Percentiles rank a stretch among this genome's conserved stretches.
phyloP scores from a whole-genome alignment of 1,139 yeast genomes.

The Nakaseomyces sp. region DNA sequence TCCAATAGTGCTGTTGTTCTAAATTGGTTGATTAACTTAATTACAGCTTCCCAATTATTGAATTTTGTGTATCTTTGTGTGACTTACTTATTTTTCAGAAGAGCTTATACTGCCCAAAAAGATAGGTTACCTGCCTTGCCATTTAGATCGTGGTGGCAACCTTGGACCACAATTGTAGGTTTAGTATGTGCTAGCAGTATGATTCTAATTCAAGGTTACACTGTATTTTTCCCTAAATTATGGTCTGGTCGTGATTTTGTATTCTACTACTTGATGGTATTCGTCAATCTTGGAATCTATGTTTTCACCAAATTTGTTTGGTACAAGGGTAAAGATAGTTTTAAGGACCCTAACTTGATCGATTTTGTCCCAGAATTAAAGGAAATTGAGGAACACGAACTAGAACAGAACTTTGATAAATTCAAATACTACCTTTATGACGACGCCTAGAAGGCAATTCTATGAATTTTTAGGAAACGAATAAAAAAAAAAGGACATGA shows the following conservation, averaged over 20 bases:
- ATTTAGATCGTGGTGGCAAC: slow-evolving; percentile 48
- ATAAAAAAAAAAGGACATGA: not conserved
- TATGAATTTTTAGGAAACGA: not conserved
- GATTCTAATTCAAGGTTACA: slow-evolving; percentile 59
- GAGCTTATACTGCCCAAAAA: slow-evolving; percentile 53
- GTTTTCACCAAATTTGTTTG: slow-evolving; percentile 49
- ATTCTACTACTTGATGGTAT: slow-evolving; percentile 60
- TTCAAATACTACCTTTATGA: slow-evolving; percentile 15
- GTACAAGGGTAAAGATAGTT: slow-evolving; percentile 37
- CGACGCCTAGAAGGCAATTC: slow-evolving; percentile 4
- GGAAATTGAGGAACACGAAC: slow-evolving; percentile 52
- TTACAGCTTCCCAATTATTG: slow-evolving; percentile 72
- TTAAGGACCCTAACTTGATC: slow-evolving; percentile 43
- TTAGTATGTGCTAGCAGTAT: slow-evolving; percentile 40
- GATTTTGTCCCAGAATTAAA: slow-evolving; percentile 48
- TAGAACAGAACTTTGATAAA: slow-evolving; percentile 17
- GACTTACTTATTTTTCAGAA: slow-evolving; percentile 56
- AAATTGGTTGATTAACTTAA: slow-evolving; percentile 65
- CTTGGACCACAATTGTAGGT: slow-evolving; percentile 46
- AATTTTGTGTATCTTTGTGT: slow-evolving; percentile 58
- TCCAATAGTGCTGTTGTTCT: slow-evolving; percentile 56
- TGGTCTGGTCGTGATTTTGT: slow-evolving; percentile 58
- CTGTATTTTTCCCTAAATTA: slow-evolving; percentile 53
- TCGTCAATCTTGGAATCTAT: slow-evolving; percentile 50
- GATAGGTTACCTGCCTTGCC: slow-evolving; percentile 49